Evolutionary conservation across 345 rosid species (phyloP).

Genomic region (Hibiscus mutabilis): DNA sequence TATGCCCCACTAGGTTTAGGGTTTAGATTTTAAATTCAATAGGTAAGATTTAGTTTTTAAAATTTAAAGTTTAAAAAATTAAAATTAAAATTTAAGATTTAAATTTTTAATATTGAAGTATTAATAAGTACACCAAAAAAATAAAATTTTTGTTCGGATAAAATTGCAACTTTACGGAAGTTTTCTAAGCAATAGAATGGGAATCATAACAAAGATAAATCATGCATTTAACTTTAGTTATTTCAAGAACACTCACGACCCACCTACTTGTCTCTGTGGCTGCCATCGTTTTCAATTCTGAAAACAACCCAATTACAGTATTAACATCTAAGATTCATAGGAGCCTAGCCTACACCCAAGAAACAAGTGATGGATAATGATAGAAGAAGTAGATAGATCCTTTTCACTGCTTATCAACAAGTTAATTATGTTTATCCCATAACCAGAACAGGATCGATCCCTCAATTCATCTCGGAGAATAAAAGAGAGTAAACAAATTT

Average conservation of each 20-base stretch:
- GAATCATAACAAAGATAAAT: background rate
- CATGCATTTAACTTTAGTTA: background rate
- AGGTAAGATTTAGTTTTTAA: too few species aligned
- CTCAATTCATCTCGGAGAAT: background rate
- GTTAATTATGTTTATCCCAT: background rate
- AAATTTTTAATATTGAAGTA: too few species aligned
- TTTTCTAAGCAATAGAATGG: background rate
- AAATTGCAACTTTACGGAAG: conserved; percentile 1
- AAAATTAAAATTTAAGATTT: too few species aligned
- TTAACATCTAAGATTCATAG: background rate
- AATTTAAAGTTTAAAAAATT: too few species aligned
- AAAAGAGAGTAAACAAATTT: conserved; percentile 12
- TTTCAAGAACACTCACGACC: background rate
- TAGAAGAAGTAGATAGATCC: conserved; percentile 12
- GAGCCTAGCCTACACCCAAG: conserved; percentile 4
- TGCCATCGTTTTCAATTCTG: conserved; percentile 10
- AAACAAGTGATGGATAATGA: background rate
- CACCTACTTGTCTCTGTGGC: background rate
- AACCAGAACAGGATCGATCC: conserved; percentile 22
- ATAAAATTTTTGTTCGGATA: background rate
- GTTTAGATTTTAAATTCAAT: too few species aligned
- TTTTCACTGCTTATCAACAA: conserved; percentile 16
- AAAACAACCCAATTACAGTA: background rate
- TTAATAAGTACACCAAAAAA: too few species aligned
- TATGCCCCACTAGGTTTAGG: too few species aligned